Conservation (phyloP, 2,329 filamentous ascomycete species). For the Leptosphaerulina australis region DNA sequence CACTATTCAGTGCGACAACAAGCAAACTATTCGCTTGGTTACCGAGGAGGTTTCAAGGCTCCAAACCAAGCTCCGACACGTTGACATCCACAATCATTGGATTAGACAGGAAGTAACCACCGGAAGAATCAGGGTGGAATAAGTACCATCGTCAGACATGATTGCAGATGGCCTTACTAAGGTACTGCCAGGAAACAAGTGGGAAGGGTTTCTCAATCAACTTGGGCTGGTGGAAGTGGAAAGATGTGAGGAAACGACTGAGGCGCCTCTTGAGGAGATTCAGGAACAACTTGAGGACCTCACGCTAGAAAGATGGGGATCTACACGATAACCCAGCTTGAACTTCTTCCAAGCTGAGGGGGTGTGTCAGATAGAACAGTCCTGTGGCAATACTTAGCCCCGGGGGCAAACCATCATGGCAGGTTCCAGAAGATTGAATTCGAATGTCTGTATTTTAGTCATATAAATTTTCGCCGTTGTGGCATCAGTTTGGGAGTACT, state of each 20-base stretch:
- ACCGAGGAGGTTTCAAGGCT: background rate
- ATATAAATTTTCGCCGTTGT: too few species aligned
- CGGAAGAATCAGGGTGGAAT: conserved; percentile 1
- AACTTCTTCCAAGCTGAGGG: background rate
- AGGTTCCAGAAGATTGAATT: too few species aligned
- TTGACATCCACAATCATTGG: conserved; percentile 11
- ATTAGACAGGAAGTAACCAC: conserved; percentile 1
- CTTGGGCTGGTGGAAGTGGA: background rate
- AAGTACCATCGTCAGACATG: background rate
- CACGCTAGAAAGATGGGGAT: background rate
- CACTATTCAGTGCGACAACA: conserved; percentile 12
- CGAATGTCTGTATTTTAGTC: too few species aligned
- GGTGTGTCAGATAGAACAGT: background rate
- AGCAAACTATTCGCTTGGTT: conserved; percentile 5
- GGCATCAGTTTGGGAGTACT: too few species aligned
- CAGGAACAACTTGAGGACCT: background rate
- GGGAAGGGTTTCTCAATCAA: background rate
- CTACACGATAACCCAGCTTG: background rate
- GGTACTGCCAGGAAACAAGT: background rate
- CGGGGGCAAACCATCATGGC: too few species aligned
- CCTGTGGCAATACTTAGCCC: too few species aligned
- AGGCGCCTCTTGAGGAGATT: background rate
- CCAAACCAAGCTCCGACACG: background rate
- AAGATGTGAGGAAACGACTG: background rate
- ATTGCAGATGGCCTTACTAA: conserved; percentile 8